Evolutionary conservation across 2,329 filamentous ascomycete genomes (phyloP), one percentile per base, ranked within the genome.

Genomic region (Cladosporium sp.): DNA sequence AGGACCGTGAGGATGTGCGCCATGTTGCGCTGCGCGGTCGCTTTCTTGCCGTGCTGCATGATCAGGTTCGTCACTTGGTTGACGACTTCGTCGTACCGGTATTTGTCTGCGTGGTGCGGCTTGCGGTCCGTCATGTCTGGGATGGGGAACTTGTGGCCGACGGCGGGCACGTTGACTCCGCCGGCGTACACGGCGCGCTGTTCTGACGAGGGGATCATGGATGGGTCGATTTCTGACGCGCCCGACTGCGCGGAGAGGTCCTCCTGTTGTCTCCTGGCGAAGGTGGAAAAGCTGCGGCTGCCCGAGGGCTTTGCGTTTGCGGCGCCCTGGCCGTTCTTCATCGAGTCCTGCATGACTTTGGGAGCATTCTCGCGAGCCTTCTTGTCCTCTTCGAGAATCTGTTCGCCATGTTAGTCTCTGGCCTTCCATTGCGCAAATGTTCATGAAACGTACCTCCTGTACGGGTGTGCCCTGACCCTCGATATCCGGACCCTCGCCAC

Each of bases 21-120:
- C 84, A 96, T 90, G 72, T 95, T 86, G 87, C 95, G 65, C 71
- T 98, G 89, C n/a, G 93, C 93, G 69, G 82, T 80, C 66, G 86
- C 86, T 68, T 95, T 82, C 76, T 96, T 95, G 62, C 93, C 93
- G 71, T 97, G 82, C 63, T 78, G 77, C 92, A 97, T 98, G 58
- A 98, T 72, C 61, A 95, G 77, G 68, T 90, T 91, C 14, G 90
- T 95, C 62, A 97, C 78, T 74, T 96, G 93, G 59, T 86, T 77
- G 44, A 97, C 77, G 7, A 96, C 78, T 1, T 88, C 83, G 66
- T 96, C 87, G 67, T 97, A 95, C 64, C 93, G 83, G 43, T 49
- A 42, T 28, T 46, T 46, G 43, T 42, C 22, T 28, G 46, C 18
- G 43, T 22, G 33, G 67, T 88, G 77, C 70, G 90, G 87, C 62